phyloP scores from a whole-genome alignment of 495 filamentous ascomycete species.

The Letharia lupina region DNA sequence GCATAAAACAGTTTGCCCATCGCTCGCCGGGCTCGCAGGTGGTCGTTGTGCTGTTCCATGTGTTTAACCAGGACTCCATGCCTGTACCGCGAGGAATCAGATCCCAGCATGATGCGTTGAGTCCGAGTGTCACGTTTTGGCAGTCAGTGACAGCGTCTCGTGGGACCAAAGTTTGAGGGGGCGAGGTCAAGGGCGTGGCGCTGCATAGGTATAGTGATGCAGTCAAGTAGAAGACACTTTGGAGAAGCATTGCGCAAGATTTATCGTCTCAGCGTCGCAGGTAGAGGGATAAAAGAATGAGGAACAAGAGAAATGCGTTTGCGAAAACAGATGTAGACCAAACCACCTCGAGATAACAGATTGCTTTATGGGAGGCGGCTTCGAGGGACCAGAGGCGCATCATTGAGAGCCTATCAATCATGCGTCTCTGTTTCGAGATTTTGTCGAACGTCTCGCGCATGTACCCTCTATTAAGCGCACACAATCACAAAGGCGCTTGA shows the following conservation, averaged over 20 bases:
- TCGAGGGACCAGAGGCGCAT: not conserved
- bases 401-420: not conserved
- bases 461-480: not conserved
- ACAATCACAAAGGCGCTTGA: not conserved
- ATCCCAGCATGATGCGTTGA: not conserved
- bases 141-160: not conserved
- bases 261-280: not conserved
- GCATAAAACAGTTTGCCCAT: slow-evolving; percentile 6
- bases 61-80: not conserved
- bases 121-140: not conserved
- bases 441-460: not conserved
- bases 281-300: not conserved
- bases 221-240: not conserved
- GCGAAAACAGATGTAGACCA: not conserved
- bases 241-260: not conserved
- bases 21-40: slow-evolving; percentile 1
- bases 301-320: not conserved
- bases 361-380: not conserved
- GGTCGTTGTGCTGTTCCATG: not conserved
- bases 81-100: not conserved
- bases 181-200: not conserved
- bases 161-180: not conserved
- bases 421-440: not conserved
- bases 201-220: not conserved
- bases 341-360: not conserved